phyloP scores from a whole-genome alignment of 1,139 yeast genomes.

The Suhomyces yuchorum region DNA sequence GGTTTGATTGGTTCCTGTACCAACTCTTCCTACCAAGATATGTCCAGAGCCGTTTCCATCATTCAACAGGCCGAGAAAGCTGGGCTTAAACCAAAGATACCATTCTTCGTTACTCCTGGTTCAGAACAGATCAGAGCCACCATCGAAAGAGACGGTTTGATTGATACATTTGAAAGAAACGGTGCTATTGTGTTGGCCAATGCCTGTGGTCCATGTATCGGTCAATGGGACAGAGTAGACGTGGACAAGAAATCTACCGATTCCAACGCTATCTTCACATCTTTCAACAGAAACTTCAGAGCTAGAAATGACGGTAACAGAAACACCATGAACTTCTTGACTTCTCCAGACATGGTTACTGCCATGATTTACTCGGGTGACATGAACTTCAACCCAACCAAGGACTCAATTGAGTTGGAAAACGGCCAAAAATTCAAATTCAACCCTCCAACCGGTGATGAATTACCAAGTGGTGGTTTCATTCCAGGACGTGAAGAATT shows the following conservation, averaged over 20 bases:
- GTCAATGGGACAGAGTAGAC: slow-evolving; percentile 91
- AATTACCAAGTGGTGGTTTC: slow-evolving; percentile 80
- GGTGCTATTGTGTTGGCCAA: slow-evolving; percentile 93
- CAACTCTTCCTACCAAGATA: slow-evolving; percentile 95
- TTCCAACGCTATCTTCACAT: slow-evolving; percentile 84
- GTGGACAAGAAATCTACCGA: slow-evolving; percentile 66
- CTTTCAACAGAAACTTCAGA: slow-evolving; percentile 94
- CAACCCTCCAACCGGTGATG: slow-evolving; percentile 71
- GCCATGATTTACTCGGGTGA: slow-evolving; percentile 95
- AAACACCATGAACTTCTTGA: slow-evolving; percentile 92
- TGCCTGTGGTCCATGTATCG: slow-evolving; percentile 99
- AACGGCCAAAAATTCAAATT: slow-evolving; percentile 76
- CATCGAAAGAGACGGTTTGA: slow-evolving; percentile 89
- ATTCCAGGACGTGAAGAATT: slow-evolving; percentile 78
- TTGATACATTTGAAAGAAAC: slow-evolving; percentile 73
- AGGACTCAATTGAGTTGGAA: slow-evolving; percentile 66
- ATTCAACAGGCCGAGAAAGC: slow-evolving; percentile 80
- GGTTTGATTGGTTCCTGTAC: slow-evolving; percentile 98
- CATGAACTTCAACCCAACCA: slow-evolving; percentile 83
- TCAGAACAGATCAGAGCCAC: slow-evolving; percentile 99
- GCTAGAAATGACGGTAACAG: slow-evolving; percentile 98
- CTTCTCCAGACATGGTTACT: slow-evolving; percentile 96
- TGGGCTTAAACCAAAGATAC: slow-evolving; percentile 90
- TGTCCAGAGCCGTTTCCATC: slow-evolving; percentile 90
- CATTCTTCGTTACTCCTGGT: slow-evolving; percentile 95